Conservation (phyloP, 2,329 filamentous ascomycete species). For the Lasiodiplodia hormozganensis region DNA sequence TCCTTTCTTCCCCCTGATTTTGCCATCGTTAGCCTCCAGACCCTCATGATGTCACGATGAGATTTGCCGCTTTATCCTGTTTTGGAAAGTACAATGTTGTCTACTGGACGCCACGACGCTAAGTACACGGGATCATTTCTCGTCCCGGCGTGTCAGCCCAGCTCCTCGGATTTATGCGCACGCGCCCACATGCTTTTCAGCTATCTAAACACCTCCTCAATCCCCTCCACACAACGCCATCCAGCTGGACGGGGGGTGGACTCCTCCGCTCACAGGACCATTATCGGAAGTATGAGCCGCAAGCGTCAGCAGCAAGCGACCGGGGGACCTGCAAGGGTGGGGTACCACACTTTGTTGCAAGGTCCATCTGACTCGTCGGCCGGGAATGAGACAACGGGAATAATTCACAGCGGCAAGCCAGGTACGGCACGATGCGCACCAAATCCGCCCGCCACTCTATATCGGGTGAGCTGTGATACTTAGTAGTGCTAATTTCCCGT, state of each 20-base stretch:
- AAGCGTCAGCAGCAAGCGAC: not conserved
- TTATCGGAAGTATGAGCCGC: slow-evolving; percentile 5
- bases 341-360: slow-evolving; percentile 8
- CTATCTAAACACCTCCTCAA: not conserved
- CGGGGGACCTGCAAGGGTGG: slow-evolving; percentile 11
- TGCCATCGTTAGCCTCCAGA: not conserved
- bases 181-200: not conserved
- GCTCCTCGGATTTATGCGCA: not conserved
- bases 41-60: not conserved
- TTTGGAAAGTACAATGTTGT: not conserved
- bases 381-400: slow-evolving; percentile 16
- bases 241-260: not conserved
- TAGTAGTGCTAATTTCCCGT: not conserved
- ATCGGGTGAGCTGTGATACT: slow-evolving; percentile 1
- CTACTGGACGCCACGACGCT: too few relatives aligned
- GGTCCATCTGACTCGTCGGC: slow-evolving; percentile 10
- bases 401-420: not conserved
- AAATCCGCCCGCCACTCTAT: slow-evolving; percentile 4
- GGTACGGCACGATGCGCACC: slow-evolving; percentile 13
- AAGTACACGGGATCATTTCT: not conserved
- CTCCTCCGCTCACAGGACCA: not conserved
- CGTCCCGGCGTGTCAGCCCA: not conserved
- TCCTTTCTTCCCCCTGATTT: not conserved
- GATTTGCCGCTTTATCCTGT: not conserved
- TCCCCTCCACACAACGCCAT: not conserved